Evolutionary conservation across 208 protist genomes (phyloP), one percentile per base, ranked within the genome.

Genomic region (Acanthamoeba triangularis): DNA sequence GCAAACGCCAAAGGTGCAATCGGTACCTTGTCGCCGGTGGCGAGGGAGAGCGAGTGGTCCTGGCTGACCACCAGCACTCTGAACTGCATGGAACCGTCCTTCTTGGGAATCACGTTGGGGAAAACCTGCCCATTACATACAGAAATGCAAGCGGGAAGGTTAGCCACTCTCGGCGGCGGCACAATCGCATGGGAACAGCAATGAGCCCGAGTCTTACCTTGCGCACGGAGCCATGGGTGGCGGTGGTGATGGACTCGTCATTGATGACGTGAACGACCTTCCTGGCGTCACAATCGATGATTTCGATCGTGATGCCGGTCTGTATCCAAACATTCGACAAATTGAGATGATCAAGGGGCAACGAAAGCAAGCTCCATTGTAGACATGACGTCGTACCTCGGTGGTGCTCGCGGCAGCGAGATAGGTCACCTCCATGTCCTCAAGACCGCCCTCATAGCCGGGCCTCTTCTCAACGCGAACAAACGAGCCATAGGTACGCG

Each of bases 41-140:
- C 56, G 37, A 76, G 65, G 33, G 85, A 92, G 33, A 92, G 44
- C 54, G 85, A 92, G 44, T 74, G 63, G 30, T 92, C 85, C 63
- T 65, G 59, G 35, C 35, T 30, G 23, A 92, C 85, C 30, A 92
- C 63, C 59, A 92, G 30, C 33, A 74, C 85, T 33, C 85, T 30
- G 44, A 72, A 92, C 23, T 44, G 54, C 23, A 69, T 3, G 13
- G 54, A 20, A 11, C 85, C 85, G 63, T 92, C 85, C 85, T 92
- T 92, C 85, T 92, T 92, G 25, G 54, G n/a, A 10, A 76, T 30
- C 25, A 52, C 44, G 33, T 69, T 6, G 11, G 33, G 63, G 56
- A 92, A 69, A 20, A 92, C 35, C 85, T 92, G 85, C 23, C 20
- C 30, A 90, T 3, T 65, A n/a, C 41, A 47, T 65, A n/a, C 41